Base-by-base conservation (phyloP, 805 yeast species). In the Pichia nakasei region DNA sequence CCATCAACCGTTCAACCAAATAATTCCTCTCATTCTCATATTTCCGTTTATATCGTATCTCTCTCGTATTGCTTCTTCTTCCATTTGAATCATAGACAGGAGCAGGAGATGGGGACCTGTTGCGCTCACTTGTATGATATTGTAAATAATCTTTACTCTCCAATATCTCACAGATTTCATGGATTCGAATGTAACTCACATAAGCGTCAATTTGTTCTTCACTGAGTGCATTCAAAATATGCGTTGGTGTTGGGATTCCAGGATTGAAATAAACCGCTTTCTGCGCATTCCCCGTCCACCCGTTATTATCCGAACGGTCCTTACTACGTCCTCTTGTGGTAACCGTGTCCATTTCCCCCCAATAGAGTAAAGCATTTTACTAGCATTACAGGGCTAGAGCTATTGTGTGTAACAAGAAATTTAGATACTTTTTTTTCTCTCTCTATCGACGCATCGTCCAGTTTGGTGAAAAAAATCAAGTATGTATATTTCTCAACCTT, bases 51-150 rank as follows among this genome's bases (percentile, higher is more conserved):
- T 77, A 76, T 41, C 95, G 67, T 37, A 66, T 73, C 41, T 85
- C 95, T 44, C 94, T 67, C 0, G 97, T 88, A 59, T 93, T 93
- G 9, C 77, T 78, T 56, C 97, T 79, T 58, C 78, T 81, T 37
- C 99, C 99, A 20, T 67, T 63, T 26, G 70, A 61, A 63, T 93
- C 97, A 62, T 93, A 93, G 45, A 75, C 76, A 1, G 98, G 98
- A 2, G 96, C 88, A 0, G 97, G 97, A 2, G 96, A 85, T 0
- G 89, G 87, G 2, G 94, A 85, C 48, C 77, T 64, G 48, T 54
- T 54, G 51, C 65, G 69, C 42, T 64, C 66, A 33, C 38, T 41
- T 0, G 75, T 71, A 1, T 82, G 82, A 22, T 29, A 15, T 29
- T 29, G 12, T 11, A 74, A 66, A 15, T 75, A 64, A 32, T 72